These are phyloP conservation scores for Ogataea nakhonphanomensis DNA, from an alignment of 805 yeast genomes.

Conservation along the genomic window DNA sequence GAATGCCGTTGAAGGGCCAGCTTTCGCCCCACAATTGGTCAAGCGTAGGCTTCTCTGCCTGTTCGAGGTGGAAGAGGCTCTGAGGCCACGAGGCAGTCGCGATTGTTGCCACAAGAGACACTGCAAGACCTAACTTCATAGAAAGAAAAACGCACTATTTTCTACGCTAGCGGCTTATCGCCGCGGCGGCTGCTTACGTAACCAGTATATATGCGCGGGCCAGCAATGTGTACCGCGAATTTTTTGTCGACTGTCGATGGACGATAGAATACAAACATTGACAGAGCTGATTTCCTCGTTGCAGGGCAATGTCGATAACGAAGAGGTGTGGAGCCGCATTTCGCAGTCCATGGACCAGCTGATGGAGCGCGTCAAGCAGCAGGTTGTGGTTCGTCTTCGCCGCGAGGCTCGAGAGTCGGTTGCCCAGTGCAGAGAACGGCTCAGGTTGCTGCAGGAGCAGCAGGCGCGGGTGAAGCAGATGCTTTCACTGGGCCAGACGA, in stretches of 20 bases:
- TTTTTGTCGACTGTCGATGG: slow-evolving; percentile 12
- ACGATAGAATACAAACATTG: slow-evolving; percentile 2
- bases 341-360: slow-evolving; percentile 1
- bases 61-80: background rate
- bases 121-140: background rate
- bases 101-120: background rate
- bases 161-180: slow-evolving; percentile 1
- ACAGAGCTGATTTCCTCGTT: slow-evolving; percentile 1
- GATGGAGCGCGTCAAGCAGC: background rate
- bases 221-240: background rate
- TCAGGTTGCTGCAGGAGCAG: background rate
- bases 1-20: slow-evolving; percentile 69
- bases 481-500: background rate
- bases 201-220: too few species aligned
- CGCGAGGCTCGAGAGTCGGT: background rate
- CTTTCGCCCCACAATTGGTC: slow-evolving; percentile 66
- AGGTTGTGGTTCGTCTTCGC: slow-evolving; percentile 1
- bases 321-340: slow-evolving; percentile 2
- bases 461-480: slow-evolving; percentile 4
- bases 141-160: background rate
- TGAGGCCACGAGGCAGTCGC: background rate
- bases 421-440: background rate
- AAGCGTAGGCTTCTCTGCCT: slow-evolving; percentile 34
- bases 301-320: background rate
- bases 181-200: background rate